Conservation (phyloP, 495 filamentous ascomycete genomes). For the Hyaloscypha hepaticicola region DNA sequence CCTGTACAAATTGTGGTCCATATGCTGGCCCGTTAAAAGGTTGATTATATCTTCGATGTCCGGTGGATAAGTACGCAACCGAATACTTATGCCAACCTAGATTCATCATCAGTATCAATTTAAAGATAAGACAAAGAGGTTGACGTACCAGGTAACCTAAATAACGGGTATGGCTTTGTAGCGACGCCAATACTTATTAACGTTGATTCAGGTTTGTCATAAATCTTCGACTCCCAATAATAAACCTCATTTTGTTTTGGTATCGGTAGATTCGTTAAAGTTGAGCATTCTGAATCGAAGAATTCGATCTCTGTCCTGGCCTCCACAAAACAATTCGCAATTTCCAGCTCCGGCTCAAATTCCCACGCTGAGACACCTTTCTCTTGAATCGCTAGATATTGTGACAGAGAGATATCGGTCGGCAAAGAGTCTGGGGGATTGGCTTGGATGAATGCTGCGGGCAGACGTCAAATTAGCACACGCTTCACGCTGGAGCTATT, state of each 20-base stretch:
- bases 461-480: slow-evolving; percentile 18
- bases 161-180: slow-evolving; percentile 95
- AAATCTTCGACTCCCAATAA: slow-evolving; percentile 99
- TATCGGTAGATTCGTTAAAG: slow-evolving; percentile 93
- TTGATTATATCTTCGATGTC: slow-evolving; percentile 85
- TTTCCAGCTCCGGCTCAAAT: slow-evolving; percentile 96
- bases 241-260: slow-evolving; percentile 99
- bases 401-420: slow-evolving; percentile 95
- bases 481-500: background rate
- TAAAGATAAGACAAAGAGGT: background rate
- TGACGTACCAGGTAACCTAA: slow-evolving; percentile 79
- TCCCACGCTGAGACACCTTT: slow-evolving; percentile 99
- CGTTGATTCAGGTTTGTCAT: slow-evolving; percentile 89
- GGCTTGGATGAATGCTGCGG: slow-evolving; percentile 82
- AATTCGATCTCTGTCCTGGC: slow-evolving; percentile 96
- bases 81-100: slow-evolving; percentile 88
- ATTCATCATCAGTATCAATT: slow-evolving; percentile 16
- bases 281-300: slow-evolving; percentile 95
- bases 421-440: slow-evolving; percentile 94
- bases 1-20: slow-evolving; percentile 80
- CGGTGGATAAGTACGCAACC: slow-evolving; percentile 84
- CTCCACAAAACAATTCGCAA: slow-evolving; percentile 98
- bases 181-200: slow-evolving; percentile 86
- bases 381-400: slow-evolving; percentile 97
- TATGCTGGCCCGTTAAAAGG: slow-evolving; percentile 78